These are phyloP conservation scores for Heterobasidion parviporum DNA, from an alignment of 1,284 basidiomycete genomes.

Conservation along the genomic window DNA sequence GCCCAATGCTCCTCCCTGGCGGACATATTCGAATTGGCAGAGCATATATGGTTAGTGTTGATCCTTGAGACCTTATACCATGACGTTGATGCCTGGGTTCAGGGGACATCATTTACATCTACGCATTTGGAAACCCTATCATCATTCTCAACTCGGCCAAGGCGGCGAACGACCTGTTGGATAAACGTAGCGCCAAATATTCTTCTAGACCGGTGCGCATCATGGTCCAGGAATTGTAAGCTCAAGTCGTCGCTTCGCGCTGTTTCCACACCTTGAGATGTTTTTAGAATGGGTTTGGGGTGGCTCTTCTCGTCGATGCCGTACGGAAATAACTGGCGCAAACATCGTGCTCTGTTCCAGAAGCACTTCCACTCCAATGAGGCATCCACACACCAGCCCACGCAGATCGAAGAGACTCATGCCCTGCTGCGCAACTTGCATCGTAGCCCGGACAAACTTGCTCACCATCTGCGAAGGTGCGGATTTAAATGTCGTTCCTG, in stretches of 20 bases:
- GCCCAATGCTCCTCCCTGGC: background rate
- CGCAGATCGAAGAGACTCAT: background rate
- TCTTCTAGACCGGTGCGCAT: conserved; percentile 22
- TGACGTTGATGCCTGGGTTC: background rate
- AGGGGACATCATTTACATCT: conserved; percentile 29
- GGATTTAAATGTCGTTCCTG: too few species aligned
- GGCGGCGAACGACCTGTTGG: conserved; percentile 28
- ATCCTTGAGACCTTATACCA: background rate
- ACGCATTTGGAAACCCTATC: conserved; percentile 25
- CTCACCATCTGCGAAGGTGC: background rate
- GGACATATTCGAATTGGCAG: background rate
- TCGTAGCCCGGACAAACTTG: background rate
- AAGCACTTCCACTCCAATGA: background rate
- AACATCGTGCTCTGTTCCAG: background rate
- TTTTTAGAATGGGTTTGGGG: background rate
- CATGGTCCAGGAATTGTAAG: conserved; percentile 12
- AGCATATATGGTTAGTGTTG: background rate
- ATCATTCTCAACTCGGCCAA: conserved; percentile 30
- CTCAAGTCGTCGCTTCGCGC: background rate
- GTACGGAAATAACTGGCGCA: background rate
- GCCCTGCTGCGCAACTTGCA: background rate
- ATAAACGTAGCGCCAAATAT: conserved; percentile 30
- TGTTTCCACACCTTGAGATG: background rate
- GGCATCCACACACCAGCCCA: background rate
- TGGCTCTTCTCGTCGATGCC: background rate